Base-by-base conservation (phyloP, 345 rosid genomes). In the Brassica rapa region DNA sequence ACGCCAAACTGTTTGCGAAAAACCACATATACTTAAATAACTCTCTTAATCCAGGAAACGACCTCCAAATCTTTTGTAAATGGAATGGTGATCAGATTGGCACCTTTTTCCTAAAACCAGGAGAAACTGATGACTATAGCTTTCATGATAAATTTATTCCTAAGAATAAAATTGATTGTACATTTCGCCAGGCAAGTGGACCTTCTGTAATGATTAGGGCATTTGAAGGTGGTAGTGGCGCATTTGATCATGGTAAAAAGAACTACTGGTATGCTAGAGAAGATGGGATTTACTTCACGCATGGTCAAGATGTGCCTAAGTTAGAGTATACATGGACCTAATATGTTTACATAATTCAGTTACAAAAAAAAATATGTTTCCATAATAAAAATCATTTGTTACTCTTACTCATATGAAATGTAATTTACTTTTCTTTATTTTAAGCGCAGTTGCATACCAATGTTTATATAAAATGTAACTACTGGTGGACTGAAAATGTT, bases 261-360 rank as follows among this genome's bases (percentile, higher is more conserved):
- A 51, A 51, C 11, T 64, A 16, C 11, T 64, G 68, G 68, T 14
- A 35, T 64, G 49, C 49, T 16, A 64, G 49, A 64, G 9, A 16
- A 64, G 68, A 64, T 35, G 68, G 68, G 5, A 64, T 64, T 64
- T 64, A 64, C 15, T 64, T 64, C n/a, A 64, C 68, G 19, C 68
- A 64, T 64, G 68, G 68, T 33, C 10, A 35, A 64, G 11, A 16
- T 9, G 8, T 8, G n/a, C 49, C 68, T 35, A 46, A 46, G 53
- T 46, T 46, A 46, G 49, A 64, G 25, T 64, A 64, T 35, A 64
- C 35, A 64, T 35, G 68, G 67, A 3, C 37, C 12, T n/a, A 15
- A 62, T 41, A 8, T 35, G 41, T 62, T 62, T 62, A 15, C 3
- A 62, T 60, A 24, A 30, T 30, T 25, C 29, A 2, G 29, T 25